Evolutionary conservation across 1,284 basidiomycete genomes (phyloP).

Genomic region (Melampsora americana): DNA sequence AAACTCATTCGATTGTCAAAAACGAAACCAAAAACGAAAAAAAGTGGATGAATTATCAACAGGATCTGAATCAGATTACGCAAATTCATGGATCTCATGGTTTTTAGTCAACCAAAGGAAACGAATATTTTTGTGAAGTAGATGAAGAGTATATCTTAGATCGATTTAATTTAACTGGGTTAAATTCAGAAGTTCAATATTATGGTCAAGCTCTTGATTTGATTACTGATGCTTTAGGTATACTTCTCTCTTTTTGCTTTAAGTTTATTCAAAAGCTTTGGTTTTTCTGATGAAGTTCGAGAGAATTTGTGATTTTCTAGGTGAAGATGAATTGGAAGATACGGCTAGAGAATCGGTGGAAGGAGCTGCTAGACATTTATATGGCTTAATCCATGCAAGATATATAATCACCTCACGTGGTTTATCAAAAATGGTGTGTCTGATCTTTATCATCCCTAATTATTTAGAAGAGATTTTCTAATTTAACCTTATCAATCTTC

Average conservation of each 20-base stretch:
- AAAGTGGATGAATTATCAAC: constrained; percentile 77
- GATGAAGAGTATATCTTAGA: constrained; percentile 99
- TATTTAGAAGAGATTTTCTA: not conserved
- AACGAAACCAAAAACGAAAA: not conserved
- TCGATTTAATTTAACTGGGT: constrained; percentile 93
- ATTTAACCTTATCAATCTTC: constrained; percentile 19
- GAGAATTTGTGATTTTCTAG: constrained; percentile 45
- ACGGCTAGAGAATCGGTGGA: constrained; percentile 64
- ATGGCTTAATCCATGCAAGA: constrained; percentile 37
- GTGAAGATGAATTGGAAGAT: constrained; percentile 59
- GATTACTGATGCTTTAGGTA: constrained; percentile 82
- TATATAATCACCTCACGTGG: constrained; percentile 46
- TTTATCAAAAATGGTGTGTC: constrained; percentile 19
- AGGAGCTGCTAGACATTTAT: constrained; percentile 75
- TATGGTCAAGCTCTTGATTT: constrained; percentile 90
- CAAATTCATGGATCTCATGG: constrained; percentile 91
- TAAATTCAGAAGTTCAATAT: constrained; percentile 93
- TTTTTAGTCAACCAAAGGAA: constrained; percentile 82
- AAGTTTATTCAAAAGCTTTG: no score
- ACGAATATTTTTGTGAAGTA: constrained; percentile 98
- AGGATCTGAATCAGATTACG: constrained; percentile 82
- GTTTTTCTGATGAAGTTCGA: constrained; percentile 58
- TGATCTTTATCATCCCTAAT: constrained; percentile 34
- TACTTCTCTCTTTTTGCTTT: constrained; percentile 21
- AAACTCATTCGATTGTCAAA: not conserved